Evolutionary conservation across 1,139 yeast species (phyloP).

Genomic region (Saccharomyces hybrid): DNA sequence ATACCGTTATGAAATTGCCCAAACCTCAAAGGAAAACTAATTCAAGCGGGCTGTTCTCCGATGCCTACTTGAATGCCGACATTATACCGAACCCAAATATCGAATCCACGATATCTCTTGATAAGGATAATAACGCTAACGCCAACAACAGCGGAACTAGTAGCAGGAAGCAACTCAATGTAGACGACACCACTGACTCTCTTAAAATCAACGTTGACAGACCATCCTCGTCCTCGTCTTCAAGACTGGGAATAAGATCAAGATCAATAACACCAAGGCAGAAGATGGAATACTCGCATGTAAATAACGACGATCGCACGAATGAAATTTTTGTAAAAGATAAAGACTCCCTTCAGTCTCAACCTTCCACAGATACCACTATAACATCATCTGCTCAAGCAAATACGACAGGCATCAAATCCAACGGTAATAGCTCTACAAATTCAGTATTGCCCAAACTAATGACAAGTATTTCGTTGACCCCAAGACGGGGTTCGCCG

Average conservation of each 20-base stretch:
- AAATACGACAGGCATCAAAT: not conserved
- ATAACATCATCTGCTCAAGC: not conserved
- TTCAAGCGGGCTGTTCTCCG: conserved; percentile 6
- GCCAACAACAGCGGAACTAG: not conserved
- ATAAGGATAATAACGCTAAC: not conserved
- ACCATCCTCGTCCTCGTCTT: not conserved
- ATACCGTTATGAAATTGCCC: conserved; percentile 6
- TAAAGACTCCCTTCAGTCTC: not conserved
- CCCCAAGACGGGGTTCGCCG: conserved; percentile 31
- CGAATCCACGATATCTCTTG: not conserved
- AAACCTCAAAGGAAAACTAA: conserved; percentile 9
- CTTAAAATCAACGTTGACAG: conserved; percentile 21
- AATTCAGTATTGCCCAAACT: conserved; percentile 16
- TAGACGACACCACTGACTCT: conserved; percentile 7
- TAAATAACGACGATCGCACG: not conserved
- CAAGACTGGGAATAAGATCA: conserved; percentile 14
- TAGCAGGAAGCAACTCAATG: not conserved
- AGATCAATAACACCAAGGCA: conserved; percentile 37
- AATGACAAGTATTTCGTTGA: conserved; percentile 23
- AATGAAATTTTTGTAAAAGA: not conserved
- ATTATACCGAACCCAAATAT: conserved; percentile 10
- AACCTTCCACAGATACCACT: not conserved
- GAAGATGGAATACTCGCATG: conserved; percentile 12
- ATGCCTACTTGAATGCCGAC: conserved; percentile 21
- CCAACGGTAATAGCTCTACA: not conserved